A percentile compares a stretch with the other conserved stretches of the same genome.
phyloP scores from a whole-genome alignment of 2,329 filamentous ascomycete genomes.

The Pestalotiopsis sp. region DNA sequence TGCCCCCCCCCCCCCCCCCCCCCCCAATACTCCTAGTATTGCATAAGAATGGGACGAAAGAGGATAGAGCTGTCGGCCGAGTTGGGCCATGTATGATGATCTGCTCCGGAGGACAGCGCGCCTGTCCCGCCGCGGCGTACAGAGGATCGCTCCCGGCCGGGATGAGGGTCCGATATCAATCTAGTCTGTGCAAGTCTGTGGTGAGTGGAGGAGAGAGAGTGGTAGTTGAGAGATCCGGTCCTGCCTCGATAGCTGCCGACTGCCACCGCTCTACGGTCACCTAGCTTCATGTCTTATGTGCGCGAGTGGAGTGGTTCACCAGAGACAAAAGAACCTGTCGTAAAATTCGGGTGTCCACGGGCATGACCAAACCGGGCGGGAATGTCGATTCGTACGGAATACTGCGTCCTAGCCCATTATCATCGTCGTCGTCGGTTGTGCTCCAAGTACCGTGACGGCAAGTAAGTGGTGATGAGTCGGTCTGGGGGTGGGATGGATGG shows the following conservation, averaged over 20 bases:
- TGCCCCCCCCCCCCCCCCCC: too few relatives aligned
- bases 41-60: background rate
- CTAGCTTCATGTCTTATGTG: constrained; percentile 1
- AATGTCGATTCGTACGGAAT: too few relatives aligned
- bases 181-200: background rate
- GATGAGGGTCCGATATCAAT: background rate
- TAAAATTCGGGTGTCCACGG: background rate
- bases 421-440: background rate
- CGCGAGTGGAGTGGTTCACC: background rate
- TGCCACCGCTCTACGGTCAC: background rate
- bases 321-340: background rate
- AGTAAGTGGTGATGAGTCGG: background rate
- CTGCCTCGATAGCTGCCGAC: background rate
- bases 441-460: background rate
- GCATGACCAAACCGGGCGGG: too few relatives aligned
- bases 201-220: background rate
- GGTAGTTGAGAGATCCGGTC: background rate
- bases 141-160: background rate
- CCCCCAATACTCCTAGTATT: background rate
- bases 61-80: background rate
- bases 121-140: background rate
- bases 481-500: background rate
- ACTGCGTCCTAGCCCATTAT: background rate
- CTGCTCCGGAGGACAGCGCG: background rate
- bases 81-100: background rate